Evolutionary conservation across 2,329 filamentous ascomycete species (phyloP).

Genomic region (Fusarium sp.): DNA sequence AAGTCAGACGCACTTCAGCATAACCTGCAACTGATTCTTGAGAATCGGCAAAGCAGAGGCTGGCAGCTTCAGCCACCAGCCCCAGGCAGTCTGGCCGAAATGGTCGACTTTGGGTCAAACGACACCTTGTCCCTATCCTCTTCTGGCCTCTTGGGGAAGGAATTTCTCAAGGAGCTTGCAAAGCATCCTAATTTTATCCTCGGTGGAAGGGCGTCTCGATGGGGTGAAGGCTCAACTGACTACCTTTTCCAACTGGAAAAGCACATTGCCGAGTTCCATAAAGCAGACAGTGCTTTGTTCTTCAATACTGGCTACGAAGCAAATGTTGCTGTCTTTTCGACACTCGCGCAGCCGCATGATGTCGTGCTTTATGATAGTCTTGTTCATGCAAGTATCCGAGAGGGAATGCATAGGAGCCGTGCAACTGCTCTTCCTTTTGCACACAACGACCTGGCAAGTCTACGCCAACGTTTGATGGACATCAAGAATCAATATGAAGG

Average conservation of each 20-base stretch:
- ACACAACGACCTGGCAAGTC: background rate
- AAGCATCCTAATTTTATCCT: background rate
- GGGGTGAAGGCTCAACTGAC: background rate
- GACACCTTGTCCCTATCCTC: background rate
- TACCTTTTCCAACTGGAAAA: background rate
- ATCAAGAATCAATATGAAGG: background rate
- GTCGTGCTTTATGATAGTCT: background rate
- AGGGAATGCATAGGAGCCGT: background rate
- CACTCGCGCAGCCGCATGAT: background rate
- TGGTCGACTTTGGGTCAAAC: constrained; percentile 3
- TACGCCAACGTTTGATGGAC: background rate
- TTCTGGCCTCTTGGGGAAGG: background rate
- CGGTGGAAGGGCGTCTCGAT: background rate
- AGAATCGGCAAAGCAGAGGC: background rate
- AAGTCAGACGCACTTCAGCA: background rate
- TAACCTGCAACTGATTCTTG: background rate
- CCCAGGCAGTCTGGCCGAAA: background rate
- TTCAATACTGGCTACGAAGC: background rate
- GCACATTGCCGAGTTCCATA: background rate
- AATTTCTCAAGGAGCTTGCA: background rate
- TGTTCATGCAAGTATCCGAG: background rate
- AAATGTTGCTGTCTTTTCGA: constrained; percentile 1
- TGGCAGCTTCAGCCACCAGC: constrained; percentile 1
- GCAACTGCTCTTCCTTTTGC: background rate
- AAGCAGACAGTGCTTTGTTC: background rate